Evolutionary conservation across 768 basidiomycete species (phyloP).

Genomic region (Boletus huronensis): DNA sequence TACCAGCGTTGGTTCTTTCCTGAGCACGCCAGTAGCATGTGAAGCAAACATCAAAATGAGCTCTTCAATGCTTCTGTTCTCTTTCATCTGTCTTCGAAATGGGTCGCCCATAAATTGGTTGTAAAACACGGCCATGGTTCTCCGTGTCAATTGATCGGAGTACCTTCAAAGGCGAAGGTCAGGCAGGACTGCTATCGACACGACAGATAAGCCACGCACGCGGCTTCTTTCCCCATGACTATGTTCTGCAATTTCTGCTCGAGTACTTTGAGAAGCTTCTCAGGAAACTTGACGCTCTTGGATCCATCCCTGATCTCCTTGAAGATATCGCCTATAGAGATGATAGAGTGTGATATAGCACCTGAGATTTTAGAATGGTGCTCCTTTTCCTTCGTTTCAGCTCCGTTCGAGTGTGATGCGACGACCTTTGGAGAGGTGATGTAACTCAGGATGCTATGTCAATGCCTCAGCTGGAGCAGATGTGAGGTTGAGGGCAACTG

Average conservation of each 20-base stretch:
- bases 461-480: constrained; percentile 7
- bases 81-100: constrained; percentile 89
- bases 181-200: constrained; percentile 4
- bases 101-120: constrained; percentile 81
- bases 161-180: constrained; percentile 47
- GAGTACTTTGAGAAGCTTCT: constrained; percentile 87
- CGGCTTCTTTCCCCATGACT: constrained; percentile 87
- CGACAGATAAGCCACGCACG: constrained; percentile 49
- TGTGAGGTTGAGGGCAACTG: background rate
- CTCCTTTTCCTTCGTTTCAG: constrained; percentile 55
- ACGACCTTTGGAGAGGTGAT: constrained; percentile 59
- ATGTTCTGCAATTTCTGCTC: constrained; percentile 89
- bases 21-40: constrained; percentile 79
- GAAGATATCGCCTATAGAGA: constrained; percentile 73
- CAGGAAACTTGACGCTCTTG: constrained; percentile 89
- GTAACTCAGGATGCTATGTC: constrained; percentile 64
- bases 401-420: constrained; percentile 27
- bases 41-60: constrained; percentile 96
- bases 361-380: constrained; percentile 63
- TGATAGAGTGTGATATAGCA: constrained; percentile 54
- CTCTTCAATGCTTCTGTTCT: constrained; percentile 96
- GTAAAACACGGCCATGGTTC: constrained; percentile 92
- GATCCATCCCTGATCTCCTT: constrained; percentile 74
- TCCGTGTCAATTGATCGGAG: constrained; percentile 83
- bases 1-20: constrained; percentile 81